Percentiles rank a stretch among this genome's conserved stretches.
Conservation (phyloP, 371 early-diverging fungal genomes). For the Mortierella sp. region DNA sequence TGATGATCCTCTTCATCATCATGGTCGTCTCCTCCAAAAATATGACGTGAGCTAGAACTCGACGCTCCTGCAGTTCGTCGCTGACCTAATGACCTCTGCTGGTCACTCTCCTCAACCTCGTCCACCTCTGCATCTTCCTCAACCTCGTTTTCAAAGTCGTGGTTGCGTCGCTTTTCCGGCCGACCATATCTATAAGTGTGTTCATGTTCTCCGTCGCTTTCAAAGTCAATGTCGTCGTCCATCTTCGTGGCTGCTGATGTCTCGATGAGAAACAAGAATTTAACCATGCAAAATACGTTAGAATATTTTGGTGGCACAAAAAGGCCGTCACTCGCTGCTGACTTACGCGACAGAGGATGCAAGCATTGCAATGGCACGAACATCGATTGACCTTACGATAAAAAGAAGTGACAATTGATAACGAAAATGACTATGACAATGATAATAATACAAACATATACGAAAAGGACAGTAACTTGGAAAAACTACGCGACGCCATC, state of each 20-base stretch:
- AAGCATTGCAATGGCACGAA: no score
- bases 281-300: background rate
- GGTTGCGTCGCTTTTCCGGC: slow-evolving; percentile 3
- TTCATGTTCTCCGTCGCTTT: slow-evolving; percentile 23
- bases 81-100: background rate
- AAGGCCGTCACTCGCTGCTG: no score
- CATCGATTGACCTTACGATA: no score
- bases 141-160: slow-evolving; percentile 6
- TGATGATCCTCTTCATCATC: slow-evolving; percentile 16
- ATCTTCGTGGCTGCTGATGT: background rate
- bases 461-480: background rate
- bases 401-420: no score
- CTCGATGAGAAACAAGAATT: background rate
- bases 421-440: no score
- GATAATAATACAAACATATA: slow-evolving; percentile 3
- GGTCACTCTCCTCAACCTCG: background rate
- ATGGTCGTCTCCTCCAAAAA: slow-evolving; percentile 6
- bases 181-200: slow-evolving; percentile 7
- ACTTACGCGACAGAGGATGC: no score
- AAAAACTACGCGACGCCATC: slow-evolving; percentile 1
- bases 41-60: background rate
- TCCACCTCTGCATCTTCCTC: slow-evolving; percentile 3
- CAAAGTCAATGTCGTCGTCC: slow-evolving; percentile 29
- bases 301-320: no score
- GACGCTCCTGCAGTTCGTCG: background rate